A percentile compares a stretch with the other conserved stretches of the same genome.
Evolutionary conservation across 164 flowering plant species (phyloP).

Genomic region (Berberis thunbergii): DNA sequence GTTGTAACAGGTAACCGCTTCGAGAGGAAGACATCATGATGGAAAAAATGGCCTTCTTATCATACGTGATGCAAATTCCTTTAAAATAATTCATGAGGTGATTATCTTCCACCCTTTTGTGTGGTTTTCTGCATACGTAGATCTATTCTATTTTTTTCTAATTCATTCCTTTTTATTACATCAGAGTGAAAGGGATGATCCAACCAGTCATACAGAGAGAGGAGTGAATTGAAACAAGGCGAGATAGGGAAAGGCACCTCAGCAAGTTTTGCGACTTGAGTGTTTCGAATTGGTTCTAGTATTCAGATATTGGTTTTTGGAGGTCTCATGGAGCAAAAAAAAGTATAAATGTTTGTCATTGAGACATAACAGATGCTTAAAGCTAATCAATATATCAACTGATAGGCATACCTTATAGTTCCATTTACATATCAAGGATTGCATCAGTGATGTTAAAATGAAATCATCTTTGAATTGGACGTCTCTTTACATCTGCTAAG

Average conservation of each 20-base stretch:
- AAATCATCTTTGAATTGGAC: no score
- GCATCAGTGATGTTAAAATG: no score
- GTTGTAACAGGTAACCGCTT: constrained; percentile 57
- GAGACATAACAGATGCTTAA: not conserved
- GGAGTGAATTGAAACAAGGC: constrained; percentile 71
- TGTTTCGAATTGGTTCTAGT: constrained; percentile 82
- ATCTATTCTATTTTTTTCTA: not conserved
- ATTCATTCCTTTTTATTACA: constrained; percentile 1
- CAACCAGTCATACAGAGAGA: constrained; percentile 70
- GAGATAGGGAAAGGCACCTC: constrained; percentile 87
- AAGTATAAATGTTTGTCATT: not conserved
- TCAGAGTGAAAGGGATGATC: constrained; percentile 72
- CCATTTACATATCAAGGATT: no score
- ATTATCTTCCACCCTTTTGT: constrained; percentile 6
- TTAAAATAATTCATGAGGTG: constrained; percentile 70
- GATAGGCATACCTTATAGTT: no score
- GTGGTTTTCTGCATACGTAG: not conserved
- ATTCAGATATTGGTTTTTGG: not conserved
- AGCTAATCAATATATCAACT: no score
- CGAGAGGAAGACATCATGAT: constrained; percentile 70
- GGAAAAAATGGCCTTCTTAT: constrained; percentile 72
- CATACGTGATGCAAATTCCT: constrained; percentile 73
- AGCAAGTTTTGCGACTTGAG: constrained; percentile 80
- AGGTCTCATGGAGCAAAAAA: not conserved
- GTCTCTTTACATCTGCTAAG: no score